A percentile compares a stretch with the other conserved stretches of the same genome.
Conservation (phyloP, 805 yeast species). For the Saccharomycopsis capsularis region DNA sequence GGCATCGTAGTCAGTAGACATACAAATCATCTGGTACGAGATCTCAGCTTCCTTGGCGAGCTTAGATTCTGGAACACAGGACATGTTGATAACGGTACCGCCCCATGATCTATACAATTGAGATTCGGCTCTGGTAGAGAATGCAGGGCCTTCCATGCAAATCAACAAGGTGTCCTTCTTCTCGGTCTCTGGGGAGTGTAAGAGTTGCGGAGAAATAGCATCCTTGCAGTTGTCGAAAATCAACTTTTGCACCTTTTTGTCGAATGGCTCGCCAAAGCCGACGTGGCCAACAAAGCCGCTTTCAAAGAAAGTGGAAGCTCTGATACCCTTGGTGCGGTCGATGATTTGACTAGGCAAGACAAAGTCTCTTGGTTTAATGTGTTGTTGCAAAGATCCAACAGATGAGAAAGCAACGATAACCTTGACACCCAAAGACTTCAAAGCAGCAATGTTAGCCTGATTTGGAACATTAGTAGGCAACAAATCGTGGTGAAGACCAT, state of each 20-base stretch:
- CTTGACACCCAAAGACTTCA: conserved; percentile 79
- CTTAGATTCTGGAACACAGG: conserved; percentile 94
- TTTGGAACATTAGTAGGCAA: conserved; percentile 90
- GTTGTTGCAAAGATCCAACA: conserved; percentile 88
- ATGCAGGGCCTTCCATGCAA: conserved; percentile 99
- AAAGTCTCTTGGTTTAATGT: conserved; percentile 90
- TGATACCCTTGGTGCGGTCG: conserved; percentile 93
- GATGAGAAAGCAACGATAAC: conserved; percentile 91
- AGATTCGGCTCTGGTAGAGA: conserved; percentile 95
- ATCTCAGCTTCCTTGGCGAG: conserved; percentile 97
- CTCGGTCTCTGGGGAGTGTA: conserved; percentile 64
- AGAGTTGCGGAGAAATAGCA: conserved; percentile 32
- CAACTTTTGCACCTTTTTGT: conserved; percentile 58
- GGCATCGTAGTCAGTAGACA: conserved; percentile 98
- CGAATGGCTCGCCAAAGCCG: conserved; percentile 96
- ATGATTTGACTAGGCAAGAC: conserved; percentile 95
- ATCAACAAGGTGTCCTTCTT: conserved; percentile 74
- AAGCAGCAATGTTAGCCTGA: conserved; percentile 92
- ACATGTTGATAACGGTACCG: conserved; percentile 94
- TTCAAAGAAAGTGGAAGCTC: conserved; percentile 85
- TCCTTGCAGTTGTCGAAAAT: conserved; percentile 47
- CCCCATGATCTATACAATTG: conserved; percentile 80
- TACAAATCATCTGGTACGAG: conserved; percentile 95
- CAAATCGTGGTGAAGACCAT: conserved; percentile 83
- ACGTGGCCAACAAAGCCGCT: conserved; percentile 95